Base-by-base conservation (phyloP, 805 yeast genomes). In the Metschnikowia peoriensis region DNA sequence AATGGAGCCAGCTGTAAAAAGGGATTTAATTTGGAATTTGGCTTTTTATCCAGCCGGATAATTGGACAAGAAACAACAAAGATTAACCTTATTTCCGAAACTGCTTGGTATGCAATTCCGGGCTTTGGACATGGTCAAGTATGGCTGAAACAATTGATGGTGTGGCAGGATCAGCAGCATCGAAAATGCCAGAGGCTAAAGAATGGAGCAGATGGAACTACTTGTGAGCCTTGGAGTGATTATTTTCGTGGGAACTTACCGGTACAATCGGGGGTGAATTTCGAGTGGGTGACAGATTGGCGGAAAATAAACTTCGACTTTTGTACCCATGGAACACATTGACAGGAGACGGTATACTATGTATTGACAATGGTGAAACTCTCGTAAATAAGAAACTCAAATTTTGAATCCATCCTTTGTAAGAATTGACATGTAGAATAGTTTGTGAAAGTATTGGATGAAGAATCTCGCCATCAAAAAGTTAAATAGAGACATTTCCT, bases 91-190 rank as follows among this genome's bases (percentile, higher is more conserved):
- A 7, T 34, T 10, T 27, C 41, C 1, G 41, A 41, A 7, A 6
- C 16, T 1, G 28, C 34, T 8, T 29, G 32, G 16, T 44, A 49
- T 27, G 17, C 34, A 7, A 44, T 49, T 12, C 52, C 49, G 2
- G 52, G 41, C 6, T 22, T 32, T 14, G 35, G 45, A 28, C 40
- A 34, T 41, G 52, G 49, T n/a, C 52, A 49, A 16, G 47, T 41
- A 1, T 49, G 52, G 52, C 49, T 22, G 49, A 41, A 44, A 35
- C 52, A 49, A 28, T 9, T 49, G 38, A 49, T 49, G 52, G 49
- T 45, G 16, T 49, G 52, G 52, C 52, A 49, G 28, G 52, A 49
- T 38, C 52, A 49, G 46, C 40, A 44, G 14, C n/a, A 16, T 7
- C 45, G 35, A 9, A 29, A 11, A 1, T 49, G 52, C 28, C 15